Percentiles rank a stretch among this genome's conserved stretches.
phyloP scores from a whole-genome alignment of 352 stramenopile genomes.

The Blastocystis sp. region DNA sequence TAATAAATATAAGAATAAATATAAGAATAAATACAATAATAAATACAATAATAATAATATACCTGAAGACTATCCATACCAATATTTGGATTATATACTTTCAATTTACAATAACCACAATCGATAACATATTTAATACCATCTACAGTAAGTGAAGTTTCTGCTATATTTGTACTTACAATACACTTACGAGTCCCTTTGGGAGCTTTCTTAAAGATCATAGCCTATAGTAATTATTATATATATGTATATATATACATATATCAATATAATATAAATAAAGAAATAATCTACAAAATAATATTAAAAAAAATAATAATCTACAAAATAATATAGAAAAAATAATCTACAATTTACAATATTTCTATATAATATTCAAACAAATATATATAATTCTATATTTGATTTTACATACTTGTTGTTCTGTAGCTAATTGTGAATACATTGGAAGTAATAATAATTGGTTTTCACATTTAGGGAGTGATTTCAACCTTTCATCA shows the following conservation, averaged over 20 bases:
- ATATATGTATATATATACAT: too few species aligned
- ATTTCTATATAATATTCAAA: slow-evolving; percentile 48
- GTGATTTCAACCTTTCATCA: slow-evolving; percentile 22
- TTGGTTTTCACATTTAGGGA: slow-evolving; percentile 61
- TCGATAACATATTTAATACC: slow-evolving; percentile 95
- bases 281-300: background rate
- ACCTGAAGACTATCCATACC: slow-evolving; percentile 90
- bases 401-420: slow-evolving; percentile 69
- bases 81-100: slow-evolving; percentile 96
- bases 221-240: background rate
- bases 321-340: background rate
- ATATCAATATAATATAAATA: too few species aligned
- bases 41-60: too few species aligned
- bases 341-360: background rate
- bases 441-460: slow-evolving; percentile 97
- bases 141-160: slow-evolving; percentile 80
- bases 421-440: slow-evolving; percentile 80
- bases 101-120: slow-evolving; percentile 87
- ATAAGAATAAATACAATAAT: too few species aligned
- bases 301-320: too few species aligned
- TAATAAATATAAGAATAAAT: too few species aligned
- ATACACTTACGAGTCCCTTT: slow-evolving; percentile 72
- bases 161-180: slow-evolving; percentile 87
- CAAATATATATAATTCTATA: too few species aligned
- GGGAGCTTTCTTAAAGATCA: slow-evolving; percentile 43